Conservation (phyloP, 2,329 filamentous ascomycete genomes). For the Xylaria multiplex region DNA sequence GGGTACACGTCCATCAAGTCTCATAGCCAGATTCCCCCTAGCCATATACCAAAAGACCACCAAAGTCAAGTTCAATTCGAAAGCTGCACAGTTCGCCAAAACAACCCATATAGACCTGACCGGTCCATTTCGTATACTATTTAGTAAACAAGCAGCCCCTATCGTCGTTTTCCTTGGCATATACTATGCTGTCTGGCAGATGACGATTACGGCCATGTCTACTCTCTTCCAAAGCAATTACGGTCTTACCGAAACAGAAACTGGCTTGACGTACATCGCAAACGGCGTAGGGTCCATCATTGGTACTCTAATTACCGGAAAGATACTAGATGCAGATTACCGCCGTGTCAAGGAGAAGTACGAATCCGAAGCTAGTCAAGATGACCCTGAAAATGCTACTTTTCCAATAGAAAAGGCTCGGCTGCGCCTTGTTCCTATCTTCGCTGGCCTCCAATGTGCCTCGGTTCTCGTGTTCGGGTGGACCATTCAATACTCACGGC, state of each 20-base stretch:
- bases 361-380: slow-evolving; percentile 33
- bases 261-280: slow-evolving; percentile 63
- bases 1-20: slow-evolving; percentile 35
- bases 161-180: slow-evolving; percentile 60
- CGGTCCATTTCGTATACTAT: slow-evolving; percentile 57
- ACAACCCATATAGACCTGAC: slow-evolving; percentile 55
- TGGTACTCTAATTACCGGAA: slow-evolving; percentile 62
- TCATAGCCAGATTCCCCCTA: slow-evolving; percentile 45
- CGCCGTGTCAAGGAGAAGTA: slow-evolving; percentile 51
- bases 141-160: slow-evolving; percentile 54
- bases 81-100: slow-evolving; percentile 28
- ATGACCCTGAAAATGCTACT: slow-evolving; percentile 6
- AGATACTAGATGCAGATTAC: slow-evolving; percentile 63
- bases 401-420: slow-evolving; percentile 63
- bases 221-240: slow-evolving; percentile 58
- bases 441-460: slow-evolving; percentile 55
- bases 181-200: slow-evolving; percentile 65
- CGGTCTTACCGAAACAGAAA: slow-evolving; percentile 54
- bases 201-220: slow-evolving; percentile 64
- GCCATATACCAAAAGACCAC: slow-evolving; percentile 48
- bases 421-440: slow-evolving; percentile 58
- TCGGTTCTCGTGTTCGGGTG: slow-evolving; percentile 64
- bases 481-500: slow-evolving; percentile 55
- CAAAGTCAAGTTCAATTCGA: slow-evolving; percentile 37
- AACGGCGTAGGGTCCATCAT: slow-evolving; percentile 65